A percentile compares a stretch with the other conserved stretches of the same genome.
Conservation (phyloP, 2,329 filamentous ascomycete species). For the Alternaria metachromatica region DNA sequence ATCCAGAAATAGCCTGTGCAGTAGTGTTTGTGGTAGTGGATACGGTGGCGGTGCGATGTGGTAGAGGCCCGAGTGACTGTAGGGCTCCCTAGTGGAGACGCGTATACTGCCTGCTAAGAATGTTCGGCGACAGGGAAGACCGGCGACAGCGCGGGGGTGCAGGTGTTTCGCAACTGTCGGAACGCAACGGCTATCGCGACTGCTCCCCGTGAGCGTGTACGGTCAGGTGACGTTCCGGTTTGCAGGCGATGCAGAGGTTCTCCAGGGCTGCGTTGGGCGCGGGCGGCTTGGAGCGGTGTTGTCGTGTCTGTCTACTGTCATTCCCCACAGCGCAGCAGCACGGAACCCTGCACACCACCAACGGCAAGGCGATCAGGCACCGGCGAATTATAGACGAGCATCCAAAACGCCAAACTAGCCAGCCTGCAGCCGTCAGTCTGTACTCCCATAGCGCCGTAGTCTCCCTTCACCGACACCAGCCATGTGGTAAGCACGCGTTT, state of each 20-base stretch:
- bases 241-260: neutral
- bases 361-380: constrained; percentile 24
- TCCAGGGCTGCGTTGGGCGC: neutral
- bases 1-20: constrained; percentile 4
- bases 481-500: constrained; percentile 36
- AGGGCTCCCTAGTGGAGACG: constrained; percentile 24
- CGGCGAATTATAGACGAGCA: constrained; percentile 20
- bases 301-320: constrained; percentile 14
- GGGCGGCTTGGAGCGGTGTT: constrained; percentile 9
- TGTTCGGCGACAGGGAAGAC: constrained; percentile 31
- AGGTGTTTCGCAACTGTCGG: constrained; percentile 30
- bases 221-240: neutral
- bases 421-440: constrained; percentile 1
- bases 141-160: constrained; percentile 29
- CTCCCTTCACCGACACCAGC: constrained; percentile 7
- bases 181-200: neutral
- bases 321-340: constrained; percentile 3
- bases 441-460: constrained; percentile 1
- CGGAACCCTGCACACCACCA: constrained; percentile 17
- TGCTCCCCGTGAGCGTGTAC: neutral
- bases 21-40: constrained; percentile 8
- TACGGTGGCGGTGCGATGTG: neutral
- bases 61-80: constrained; percentile 5
- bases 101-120: constrained; percentile 38
- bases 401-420: constrained; percentile 4